Evolutionary conservation across 768 basidiomycete genomes (phyloP).

Genomic region (Melanogaster broomeanus): DNA sequence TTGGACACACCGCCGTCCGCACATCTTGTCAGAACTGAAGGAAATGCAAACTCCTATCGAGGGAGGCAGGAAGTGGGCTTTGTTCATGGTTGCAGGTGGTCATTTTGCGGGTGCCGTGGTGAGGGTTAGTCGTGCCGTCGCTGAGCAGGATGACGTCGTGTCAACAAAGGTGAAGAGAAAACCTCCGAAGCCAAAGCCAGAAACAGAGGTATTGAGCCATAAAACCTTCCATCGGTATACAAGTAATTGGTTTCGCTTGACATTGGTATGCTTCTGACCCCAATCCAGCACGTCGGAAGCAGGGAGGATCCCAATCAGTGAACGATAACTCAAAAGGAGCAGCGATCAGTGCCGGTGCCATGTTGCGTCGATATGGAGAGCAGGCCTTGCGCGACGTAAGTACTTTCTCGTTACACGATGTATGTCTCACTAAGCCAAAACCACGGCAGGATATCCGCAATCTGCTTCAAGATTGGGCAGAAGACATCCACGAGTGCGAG

Average conservation of each 20-base stretch:
- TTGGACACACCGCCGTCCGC: conserved; percentile 35
- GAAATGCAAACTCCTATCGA: conserved; percentile 58
- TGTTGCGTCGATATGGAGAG: conserved; percentile 93
- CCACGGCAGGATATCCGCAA: conserved; percentile 77
- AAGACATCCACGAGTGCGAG: conserved; percentile 85
- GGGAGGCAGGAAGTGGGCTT: conserved; percentile 78
- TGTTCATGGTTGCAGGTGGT: conserved; percentile 97
- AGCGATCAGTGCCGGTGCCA: conserved; percentile 93
- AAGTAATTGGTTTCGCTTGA: conserved; percentile 50
- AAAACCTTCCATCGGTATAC: conserved; percentile 99
- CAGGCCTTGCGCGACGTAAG: conserved; percentile 85
- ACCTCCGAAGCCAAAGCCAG: conserved; percentile 66
- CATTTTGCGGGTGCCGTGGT: conserved; percentile 96
- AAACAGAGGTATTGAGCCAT: conserved; percentile 80
- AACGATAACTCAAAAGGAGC: conserved; percentile 94
- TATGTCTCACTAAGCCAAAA: neutral
- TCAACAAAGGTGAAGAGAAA: conserved; percentile 51
- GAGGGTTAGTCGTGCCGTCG: conserved; percentile 58
- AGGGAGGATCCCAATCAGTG: conserved; percentile 90
- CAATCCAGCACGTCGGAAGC: conserved; percentile 86
- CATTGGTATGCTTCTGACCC: conserved; percentile 7
- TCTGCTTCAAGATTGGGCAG: conserved; percentile 81
- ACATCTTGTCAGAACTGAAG: conserved; percentile 63
- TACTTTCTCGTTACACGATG: neutral
- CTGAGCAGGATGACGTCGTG: conserved; percentile 41